Evolutionary conservation across 768 basidiomycete species (phyloP).

Genomic region (Tricholoma saponaceum): DNA sequence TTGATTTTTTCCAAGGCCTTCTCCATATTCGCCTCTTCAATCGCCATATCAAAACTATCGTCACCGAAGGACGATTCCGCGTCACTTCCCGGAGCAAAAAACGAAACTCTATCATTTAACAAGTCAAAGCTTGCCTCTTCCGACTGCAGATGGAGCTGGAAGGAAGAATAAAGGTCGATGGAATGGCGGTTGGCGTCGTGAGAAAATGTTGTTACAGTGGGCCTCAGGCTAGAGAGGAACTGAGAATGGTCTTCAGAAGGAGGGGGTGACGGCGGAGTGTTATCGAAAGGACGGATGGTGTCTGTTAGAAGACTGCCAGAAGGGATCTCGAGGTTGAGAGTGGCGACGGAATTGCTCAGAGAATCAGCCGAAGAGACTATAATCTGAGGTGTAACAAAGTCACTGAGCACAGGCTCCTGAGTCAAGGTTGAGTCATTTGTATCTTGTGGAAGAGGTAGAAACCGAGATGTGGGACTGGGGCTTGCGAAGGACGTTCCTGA

Average conservation of each 20-base stretch:
- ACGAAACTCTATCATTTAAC: constrained; percentile 49
- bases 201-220: constrained; percentile 18
- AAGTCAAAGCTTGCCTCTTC: constrained; percentile 48
- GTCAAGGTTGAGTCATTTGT: background rate
- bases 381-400: constrained; percentile 7
- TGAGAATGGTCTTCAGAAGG: constrained; percentile 19
- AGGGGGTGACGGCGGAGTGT: constrained; percentile 18
- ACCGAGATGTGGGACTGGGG: background rate
- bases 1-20: constrained; percentile 11
- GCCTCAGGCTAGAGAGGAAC: constrained; percentile 22
- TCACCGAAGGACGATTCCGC: constrained; percentile 36
- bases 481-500: constrained; percentile 16
- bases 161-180: constrained; percentile 43
- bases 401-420: background rate
- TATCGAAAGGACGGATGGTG: constrained; percentile 16
- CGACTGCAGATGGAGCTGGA: constrained; percentile 41
- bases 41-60: constrained; percentile 34
- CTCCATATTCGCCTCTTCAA: constrained; percentile 22
- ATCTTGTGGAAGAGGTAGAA: background rate
- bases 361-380: constrained; percentile 11
- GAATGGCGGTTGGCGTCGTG: constrained; percentile 34
- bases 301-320: constrained; percentile 20
- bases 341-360: constrained; percentile 21
- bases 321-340: constrained; percentile 20
- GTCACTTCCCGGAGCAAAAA: constrained; percentile 30